Conservation (phyloP, 2,329 filamentous ascomycete species). For the Diaporthe vaccinii region DNA sequence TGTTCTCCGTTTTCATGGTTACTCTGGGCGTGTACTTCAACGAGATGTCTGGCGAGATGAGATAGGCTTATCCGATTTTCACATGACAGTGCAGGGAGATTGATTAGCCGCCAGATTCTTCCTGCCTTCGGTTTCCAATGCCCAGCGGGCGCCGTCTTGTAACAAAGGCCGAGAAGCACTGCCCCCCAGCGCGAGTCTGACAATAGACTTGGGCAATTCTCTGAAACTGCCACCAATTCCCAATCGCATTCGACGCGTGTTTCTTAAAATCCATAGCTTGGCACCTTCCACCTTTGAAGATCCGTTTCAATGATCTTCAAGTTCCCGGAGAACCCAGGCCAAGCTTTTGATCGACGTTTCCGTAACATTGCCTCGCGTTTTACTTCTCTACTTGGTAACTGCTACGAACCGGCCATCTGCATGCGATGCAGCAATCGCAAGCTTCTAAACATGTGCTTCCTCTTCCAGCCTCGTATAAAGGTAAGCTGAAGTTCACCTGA, state of each 20-base stretch:
- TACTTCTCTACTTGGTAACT: constrained; percentile 25
- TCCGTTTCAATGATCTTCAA: constrained; percentile 18
- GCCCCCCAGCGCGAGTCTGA: background rate
- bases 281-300: background rate
- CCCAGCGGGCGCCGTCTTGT: background rate
- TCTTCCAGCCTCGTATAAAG: background rate
- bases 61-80: background rate
- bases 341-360: constrained; percentile 32
- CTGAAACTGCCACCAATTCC: constrained; percentile 4
- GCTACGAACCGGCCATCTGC: background rate
- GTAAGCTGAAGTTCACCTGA: background rate
- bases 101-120: background rate
- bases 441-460: background rate
- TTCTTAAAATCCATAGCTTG: background rate
- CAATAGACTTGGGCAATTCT: constrained; percentile 1
- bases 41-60: background rate
- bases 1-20: too few species aligned
- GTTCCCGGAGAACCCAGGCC: constrained; percentile 3
- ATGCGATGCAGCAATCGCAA: background rate
- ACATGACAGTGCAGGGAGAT: background rate
- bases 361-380: constrained; percentile 17
- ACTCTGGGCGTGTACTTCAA: too few species aligned
- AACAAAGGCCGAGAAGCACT: constrained; percentile 7
- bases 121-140: background rate
- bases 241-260: constrained; percentile 18